These are phyloP conservation scores for Cenchrus fungigraminus DNA, from an alignment of 176 grass and related monocot species.

Conservation along the genomic window DNA sequence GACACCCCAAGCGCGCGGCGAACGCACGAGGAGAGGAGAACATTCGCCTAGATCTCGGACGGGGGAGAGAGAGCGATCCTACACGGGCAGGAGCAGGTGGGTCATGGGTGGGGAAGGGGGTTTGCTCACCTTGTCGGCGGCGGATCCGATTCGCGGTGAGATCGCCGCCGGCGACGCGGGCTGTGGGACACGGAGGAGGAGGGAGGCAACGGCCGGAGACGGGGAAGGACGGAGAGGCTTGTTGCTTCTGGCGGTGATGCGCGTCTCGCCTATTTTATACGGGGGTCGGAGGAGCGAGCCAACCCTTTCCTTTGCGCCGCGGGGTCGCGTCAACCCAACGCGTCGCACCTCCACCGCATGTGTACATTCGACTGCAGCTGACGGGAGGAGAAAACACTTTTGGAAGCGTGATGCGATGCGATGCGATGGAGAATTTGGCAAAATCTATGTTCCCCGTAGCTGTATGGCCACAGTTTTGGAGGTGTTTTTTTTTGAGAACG, in stretches of 20 bases:
- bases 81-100: too few relatives aligned
- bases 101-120: not conserved
- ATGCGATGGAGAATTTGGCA: not conserved
- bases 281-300: not conserved
- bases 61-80: not conserved
- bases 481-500: too few relatives aligned
- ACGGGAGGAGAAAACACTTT: not conserved
- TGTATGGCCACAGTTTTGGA: not conserved
- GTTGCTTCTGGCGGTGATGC: constrained; percentile 23
- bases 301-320: not conserved
- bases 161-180: constrained; percentile 44
- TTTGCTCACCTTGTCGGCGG: constrained; percentile 34
- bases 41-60: constrained; percentile 19
- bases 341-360: constrained; percentile 27
- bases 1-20: not conserved
- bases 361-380: not conserved
- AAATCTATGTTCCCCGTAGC: not conserved
- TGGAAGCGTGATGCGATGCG: not conserved
- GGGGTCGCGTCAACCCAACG: constrained; percentile 51
- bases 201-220: constrained; percentile 24
- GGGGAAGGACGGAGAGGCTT: not conserved
- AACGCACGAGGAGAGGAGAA: not conserved
- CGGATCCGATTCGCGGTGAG: constrained; percentile 30
- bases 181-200: not conserved
- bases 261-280: constrained; percentile 42